phyloP scores from a whole-genome alignment of 2,329 filamentous ascomycete genomes.

The Apiospora rasikravindrae region DNA sequence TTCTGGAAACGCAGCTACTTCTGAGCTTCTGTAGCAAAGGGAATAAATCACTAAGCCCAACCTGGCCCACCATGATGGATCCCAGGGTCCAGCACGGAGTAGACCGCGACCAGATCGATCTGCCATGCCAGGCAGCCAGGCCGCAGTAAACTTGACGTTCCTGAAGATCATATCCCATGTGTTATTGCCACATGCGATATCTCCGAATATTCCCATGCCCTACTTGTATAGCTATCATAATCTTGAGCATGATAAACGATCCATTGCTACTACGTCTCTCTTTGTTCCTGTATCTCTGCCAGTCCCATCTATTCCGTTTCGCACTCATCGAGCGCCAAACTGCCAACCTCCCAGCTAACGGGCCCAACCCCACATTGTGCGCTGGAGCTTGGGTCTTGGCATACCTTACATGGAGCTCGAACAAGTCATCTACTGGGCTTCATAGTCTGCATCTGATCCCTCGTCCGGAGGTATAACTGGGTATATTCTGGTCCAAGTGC shows the following conservation, averaged over 20 bases:
- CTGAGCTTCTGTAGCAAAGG: not conserved
- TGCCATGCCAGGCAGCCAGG: not conserved
- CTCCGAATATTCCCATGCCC: not conserved
- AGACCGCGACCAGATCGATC: not conserved
- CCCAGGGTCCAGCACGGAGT: not conserved
- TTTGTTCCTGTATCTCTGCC: too few relatives aligned
- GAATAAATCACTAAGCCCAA: not conserved
- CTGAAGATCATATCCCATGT: not conserved
- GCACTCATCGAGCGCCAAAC: too few relatives aligned
- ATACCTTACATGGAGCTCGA: not conserved
- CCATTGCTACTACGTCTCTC: not conserved
- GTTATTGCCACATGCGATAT: not conserved
- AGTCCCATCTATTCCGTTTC: too few relatives aligned
- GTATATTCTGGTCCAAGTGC: not conserved
- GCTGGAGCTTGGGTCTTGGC: not conserved
- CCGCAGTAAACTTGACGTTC: not conserved
- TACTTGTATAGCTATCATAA: not conserved
- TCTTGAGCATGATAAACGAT: not conserved
- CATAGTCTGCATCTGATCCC: too few relatives aligned
- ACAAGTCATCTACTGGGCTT: not conserved
- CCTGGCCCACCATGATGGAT: not conserved
- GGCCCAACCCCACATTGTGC: not conserved
- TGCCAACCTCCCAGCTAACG: not conserved
- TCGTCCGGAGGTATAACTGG: not conserved
- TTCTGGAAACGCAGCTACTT: slow-evolving; percentile 6